Percentiles rank a stretch among this genome's conserved stretches.
phyloP scores from a whole-genome alignment of 2,329 filamentous ascomycete genomes.

The Cercospora nicotianae region DNA sequence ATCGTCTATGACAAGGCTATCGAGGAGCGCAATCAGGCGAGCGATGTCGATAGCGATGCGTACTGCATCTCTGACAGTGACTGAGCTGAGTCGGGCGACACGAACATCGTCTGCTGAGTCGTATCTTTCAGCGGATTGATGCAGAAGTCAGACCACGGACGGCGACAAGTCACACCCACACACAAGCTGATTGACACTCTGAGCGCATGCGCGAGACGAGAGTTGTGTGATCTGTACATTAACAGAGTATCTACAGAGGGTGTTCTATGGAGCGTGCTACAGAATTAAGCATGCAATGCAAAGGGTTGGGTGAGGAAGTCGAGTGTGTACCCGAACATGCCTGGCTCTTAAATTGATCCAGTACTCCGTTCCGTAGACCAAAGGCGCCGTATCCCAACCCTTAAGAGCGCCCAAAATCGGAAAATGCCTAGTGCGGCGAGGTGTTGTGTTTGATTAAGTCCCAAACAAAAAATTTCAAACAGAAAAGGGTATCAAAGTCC shows the following conservation, averaged over 20 bases:
- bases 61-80: slow-evolving; percentile 14
- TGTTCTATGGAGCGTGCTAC: background rate
- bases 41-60: slow-evolving; percentile 9
- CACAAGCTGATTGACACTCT: background rate
- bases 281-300: background rate
- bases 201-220: background rate
- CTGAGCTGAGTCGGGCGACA: background rate
- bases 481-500: slow-evolving; percentile 9
- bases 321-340: slow-evolving; percentile 9
- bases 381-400: slow-evolving; percentile 10
- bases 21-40: background rate
- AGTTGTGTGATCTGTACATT: slow-evolving; percentile 7
- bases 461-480: slow-evolving; percentile 2
- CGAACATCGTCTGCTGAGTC: background rate
- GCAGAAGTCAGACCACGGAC: background rate
- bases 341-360: slow-evolving; percentile 5
- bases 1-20: background rate
- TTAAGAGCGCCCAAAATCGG: slow-evolving; percentile 1
- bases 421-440: background rate
- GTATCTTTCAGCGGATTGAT: background rate
- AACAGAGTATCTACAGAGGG: slow-evolving; percentile 5
- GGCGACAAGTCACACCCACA: background rate
- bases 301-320: slow-evolving; percentile 10
- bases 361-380: slow-evolving; percentile 4
- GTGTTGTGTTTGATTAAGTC: slow-evolving; percentile 4